Evolutionary conservation across 192 early-diverging fungal species (phyloP), one percentile per base, ranked within the genome.

Genomic region (Coemansia pectinata): DNA sequence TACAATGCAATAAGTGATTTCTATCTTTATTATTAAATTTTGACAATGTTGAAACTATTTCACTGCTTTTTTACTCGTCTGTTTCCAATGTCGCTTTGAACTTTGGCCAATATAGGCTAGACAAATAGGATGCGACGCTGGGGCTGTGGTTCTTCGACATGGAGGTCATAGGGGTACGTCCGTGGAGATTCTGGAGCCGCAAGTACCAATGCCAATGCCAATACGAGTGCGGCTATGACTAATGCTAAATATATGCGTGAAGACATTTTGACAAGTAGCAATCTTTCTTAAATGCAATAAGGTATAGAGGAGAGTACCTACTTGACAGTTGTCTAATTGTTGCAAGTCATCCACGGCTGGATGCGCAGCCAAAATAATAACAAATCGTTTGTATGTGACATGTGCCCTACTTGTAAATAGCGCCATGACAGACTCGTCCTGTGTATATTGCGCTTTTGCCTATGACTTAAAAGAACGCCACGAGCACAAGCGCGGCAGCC

Each of bases 121-220:
- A 72, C 62, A 64, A 78, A 65, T 7, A 59, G 23, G 3, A 67
- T 14, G 40, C 44, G 42, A 15, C 72, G 72, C 31, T 53, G 66
- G 36, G 77, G 72, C 25, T 66, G 59, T 36, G 78, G 78, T 31
- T 48, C 31, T 61, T 79, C 72, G 3, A 79, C 66, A 60, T 79
- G 72, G 9, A 79, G 66, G 21, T 79, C 69, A 29, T 63, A 31
- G 3, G 78, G 72, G 12, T 71, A 74, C 19, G 69, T 79, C 47
- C 72, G 68, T 34, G 55, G 55, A 34, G 25, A 34, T 29, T 64
- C 65, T 1, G 63, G 67, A 17, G 38, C 9, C 25, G 64, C 62
- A 10, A 36, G 19, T n/a, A 33, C 58, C n/a, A 48, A 38, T 15
- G 40, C 17, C 17, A 48, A 38, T 15, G 40, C 17, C 17, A 29